phyloP scores from a whole-genome alignment of 805 yeast species.

The Peterozyma toletana region DNA sequence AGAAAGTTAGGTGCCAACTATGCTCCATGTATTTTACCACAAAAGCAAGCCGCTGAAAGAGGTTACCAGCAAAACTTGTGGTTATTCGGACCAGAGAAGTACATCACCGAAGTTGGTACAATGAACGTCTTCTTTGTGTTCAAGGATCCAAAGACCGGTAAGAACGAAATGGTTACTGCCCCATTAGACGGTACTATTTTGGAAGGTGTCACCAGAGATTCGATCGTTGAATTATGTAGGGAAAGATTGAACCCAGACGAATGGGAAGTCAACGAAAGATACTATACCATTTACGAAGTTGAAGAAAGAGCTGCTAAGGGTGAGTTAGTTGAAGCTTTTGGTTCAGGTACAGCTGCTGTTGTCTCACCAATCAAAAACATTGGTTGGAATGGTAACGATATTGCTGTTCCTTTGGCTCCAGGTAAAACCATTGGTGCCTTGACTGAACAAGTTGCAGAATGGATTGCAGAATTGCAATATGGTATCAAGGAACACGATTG shows the following conservation, averaged over 20 bases:
- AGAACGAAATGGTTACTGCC: slow-evolving; percentile 89
- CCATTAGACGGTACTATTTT: slow-evolving; percentile 96
- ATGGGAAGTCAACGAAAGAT: slow-evolving; percentile 83
- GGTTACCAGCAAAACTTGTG: slow-evolving; percentile 96
- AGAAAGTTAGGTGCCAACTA: slow-evolving; percentile 95
- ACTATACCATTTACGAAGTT: slow-evolving; percentile 75
- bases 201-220: slow-evolving; percentile 95
- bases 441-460: slow-evolving; percentile 68
- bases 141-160: slow-evolving; percentile 60
- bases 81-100: slow-evolving; percentile 86
- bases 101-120: slow-evolving; percentile 94
- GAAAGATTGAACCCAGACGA: slow-evolving; percentile 65
- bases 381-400: slow-evolving; percentile 69
- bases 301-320: slow-evolving; percentile 72
- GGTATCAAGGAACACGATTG: slow-evolving; percentile 69
- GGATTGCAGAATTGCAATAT: slow-evolving; percentile 90
- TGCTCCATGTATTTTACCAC: slow-evolving; percentile 93
- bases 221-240: slow-evolving; percentile 71
- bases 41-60: slow-evolving; percentile 78
- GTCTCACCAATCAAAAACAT: slow-evolving; percentile 90
- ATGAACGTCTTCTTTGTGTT: slow-evolving; percentile 93
- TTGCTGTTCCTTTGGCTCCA: slow-evolving; percentile 69
- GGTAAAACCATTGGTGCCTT: slow-evolving; percentile 77
- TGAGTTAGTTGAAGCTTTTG: slow-evolving; percentile 88
- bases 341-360: slow-evolving; percentile 96